These are phyloP conservation scores for Tuctoria greenei DNA, from an alignment of 176 grass and related monocot species.

Conservation along the genomic window DNA sequence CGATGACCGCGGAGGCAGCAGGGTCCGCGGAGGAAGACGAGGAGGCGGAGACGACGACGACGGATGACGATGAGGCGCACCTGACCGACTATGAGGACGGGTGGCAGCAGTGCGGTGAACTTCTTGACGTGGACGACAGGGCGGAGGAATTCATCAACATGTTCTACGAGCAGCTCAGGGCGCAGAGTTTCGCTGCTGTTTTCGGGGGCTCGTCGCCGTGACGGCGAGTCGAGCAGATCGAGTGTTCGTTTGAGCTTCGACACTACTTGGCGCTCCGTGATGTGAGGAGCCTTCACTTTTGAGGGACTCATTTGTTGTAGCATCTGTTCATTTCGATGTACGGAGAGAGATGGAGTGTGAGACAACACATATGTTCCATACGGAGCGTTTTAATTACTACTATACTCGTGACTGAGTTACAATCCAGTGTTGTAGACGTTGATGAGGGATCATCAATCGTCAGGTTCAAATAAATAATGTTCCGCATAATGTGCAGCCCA, in stretches of 20 bases:
- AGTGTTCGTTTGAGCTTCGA: not conserved
- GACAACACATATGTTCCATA: not conserved
- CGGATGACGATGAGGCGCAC: not conserved
- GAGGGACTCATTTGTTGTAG: not conserved
- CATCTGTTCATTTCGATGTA: not conserved
- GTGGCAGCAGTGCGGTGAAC: slow-evolving; percentile 21
- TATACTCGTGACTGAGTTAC: not conserved
- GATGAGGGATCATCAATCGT: not conserved
- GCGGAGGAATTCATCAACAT: slow-evolving; percentile 88
- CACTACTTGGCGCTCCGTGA: not conserved
- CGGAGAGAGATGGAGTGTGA: not conserved
- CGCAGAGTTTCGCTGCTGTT: slow-evolving; percentile 45
- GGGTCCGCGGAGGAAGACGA: not conserved
- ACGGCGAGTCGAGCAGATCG: not conserved
- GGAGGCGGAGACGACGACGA: not conserved
- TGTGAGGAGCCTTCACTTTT: not conserved
- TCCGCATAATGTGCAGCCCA: too few species aligned
- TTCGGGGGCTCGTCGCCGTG: slow-evolving; percentile 39
- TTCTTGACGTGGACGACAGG: slow-evolving; percentile 66
- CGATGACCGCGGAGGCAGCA: not conserved
- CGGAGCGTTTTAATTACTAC: not conserved
- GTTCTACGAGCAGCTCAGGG: slow-evolving; percentile 88
- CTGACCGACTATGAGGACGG: not conserved
- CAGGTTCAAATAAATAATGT: not conserved
- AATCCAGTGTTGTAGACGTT: too few species aligned